Percentiles rank a stretch among this genome's conserved stretches.
These are phyloP conservation scores for Hirsutella thompsonii DNA, from an alignment of 2,329 filamentous ascomycete species.

Conservation along the genomic window DNA sequence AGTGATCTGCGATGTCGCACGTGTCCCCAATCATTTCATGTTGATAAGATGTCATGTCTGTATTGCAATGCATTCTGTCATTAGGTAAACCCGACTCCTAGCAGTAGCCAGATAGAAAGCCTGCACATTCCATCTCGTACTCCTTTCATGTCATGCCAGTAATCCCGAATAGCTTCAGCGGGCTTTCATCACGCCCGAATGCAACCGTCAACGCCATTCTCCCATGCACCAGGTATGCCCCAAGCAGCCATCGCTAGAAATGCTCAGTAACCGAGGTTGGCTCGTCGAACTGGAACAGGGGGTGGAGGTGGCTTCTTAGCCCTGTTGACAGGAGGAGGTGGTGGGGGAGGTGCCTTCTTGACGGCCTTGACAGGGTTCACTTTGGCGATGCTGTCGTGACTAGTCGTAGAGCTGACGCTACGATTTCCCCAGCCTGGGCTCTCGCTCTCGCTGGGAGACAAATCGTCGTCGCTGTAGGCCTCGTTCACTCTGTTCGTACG, in stretches of 20 bases:
- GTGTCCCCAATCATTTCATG: too few relatives aligned
- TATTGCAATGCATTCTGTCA: too few relatives aligned
- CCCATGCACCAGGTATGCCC: not conserved
- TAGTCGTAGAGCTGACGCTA: slow-evolving; percentile 42
- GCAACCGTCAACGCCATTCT: not conserved
- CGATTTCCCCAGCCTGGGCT: slow-evolving; percentile 38
- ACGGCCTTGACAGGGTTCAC: slow-evolving; percentile 11
- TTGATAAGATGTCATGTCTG: too few relatives aligned
- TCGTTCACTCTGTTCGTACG: slow-evolving; percentile 24
- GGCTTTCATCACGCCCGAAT: too few relatives aligned
- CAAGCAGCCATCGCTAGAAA: not conserved
- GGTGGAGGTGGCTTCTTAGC: slow-evolving; percentile 25
- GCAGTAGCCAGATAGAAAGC: too few relatives aligned
- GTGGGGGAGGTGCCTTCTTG: slow-evolving; percentile 43
- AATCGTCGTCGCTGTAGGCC: slow-evolving; percentile 36
- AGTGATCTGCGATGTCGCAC: too few relatives aligned
- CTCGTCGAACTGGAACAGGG: slow-evolving; percentile 18
- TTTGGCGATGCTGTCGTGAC: slow-evolving; percentile 34
- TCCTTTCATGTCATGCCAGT: too few relatives aligned
- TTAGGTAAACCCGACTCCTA: too few relatives aligned
- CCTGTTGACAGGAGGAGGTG: slow-evolving; percentile 36
- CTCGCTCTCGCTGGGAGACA: slow-evolving; percentile 34
- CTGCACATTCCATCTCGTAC: too few relatives aligned
- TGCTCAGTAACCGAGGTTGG: slow-evolving; percentile 10
- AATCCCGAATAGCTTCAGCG: too few relatives aligned